A percentile compares a stretch with the other conserved stretches of the same genome.
phyloP scores from a whole-genome alignment of 768 basidiomycete species.

The Psilocybe tampanensis region DNA sequence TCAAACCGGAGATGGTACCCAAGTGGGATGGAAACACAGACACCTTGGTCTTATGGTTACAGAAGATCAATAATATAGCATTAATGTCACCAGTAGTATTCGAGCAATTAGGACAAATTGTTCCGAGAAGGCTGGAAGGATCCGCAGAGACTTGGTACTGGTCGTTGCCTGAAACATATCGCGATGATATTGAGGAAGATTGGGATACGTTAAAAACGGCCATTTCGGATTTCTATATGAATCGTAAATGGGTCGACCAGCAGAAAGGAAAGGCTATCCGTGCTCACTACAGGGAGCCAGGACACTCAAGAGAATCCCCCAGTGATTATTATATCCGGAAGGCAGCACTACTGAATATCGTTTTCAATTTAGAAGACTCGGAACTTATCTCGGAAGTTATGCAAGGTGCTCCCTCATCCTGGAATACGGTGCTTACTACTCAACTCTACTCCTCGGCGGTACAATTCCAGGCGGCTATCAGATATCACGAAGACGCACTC shows the following conservation, averaged over 20 bases:
- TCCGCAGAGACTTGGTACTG: no score
- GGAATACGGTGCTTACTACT: constrained; percentile 31
- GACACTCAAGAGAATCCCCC: constrained; percentile 27
- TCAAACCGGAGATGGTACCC: no score
- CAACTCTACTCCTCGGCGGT: constrained; percentile 22
- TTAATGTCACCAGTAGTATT: no score
- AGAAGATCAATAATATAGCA: no score
- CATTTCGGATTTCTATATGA: constrained; percentile 35
- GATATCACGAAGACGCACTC: constrained; percentile 17
- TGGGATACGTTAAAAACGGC: no score
- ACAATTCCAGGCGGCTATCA: constrained; percentile 21
- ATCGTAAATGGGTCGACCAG: constrained; percentile 21
- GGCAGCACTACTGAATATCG: constrained; percentile 18
- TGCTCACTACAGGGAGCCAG: constrained; percentile 32
- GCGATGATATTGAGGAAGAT: no score
- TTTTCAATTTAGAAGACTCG: constrained; percentile 19
- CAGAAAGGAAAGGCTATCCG: constrained; percentile 27
- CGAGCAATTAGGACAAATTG: no score
- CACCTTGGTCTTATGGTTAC: no score
- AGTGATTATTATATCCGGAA: constrained; percentile 39
- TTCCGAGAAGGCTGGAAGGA: no score
- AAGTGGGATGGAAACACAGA: no score
- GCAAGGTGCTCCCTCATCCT: constrained; percentile 10
- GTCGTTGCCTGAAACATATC: no score
- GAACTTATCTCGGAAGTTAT: constrained; percentile 33